Base-by-base conservation (phyloP, 768 basidiomycete species). In the Peribolospora baueri region DNA sequence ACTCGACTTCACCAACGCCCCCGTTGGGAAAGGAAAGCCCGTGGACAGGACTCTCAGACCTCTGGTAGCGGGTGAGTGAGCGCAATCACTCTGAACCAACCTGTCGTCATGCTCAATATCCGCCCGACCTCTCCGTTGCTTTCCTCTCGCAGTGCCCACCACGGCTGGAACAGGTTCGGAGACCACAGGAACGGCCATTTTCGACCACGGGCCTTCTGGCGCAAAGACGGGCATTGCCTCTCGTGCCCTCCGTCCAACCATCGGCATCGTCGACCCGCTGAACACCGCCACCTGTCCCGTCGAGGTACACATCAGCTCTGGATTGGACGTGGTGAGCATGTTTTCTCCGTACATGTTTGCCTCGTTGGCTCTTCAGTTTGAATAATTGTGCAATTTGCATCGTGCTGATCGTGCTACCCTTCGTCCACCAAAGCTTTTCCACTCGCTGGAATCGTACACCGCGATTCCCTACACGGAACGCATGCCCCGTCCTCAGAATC, bases 181-280 rank as follows among this genome's bases (percentile, higher is more conserved):
- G 67, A 95, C 90, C 3, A 95, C 90, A 0, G 90, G 90, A 7
- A 81, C 90, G 0, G 85, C 90, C 8, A 91, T 95, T 61, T 75
- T 93, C 38, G 68, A 70, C 54, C 84, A 90, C 63, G 85, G 93
- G 48, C 84, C 90, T 0, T 87, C 86, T 0, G 76, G 80, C 5
- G 93, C 95, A 76, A 95, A 95, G 73, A 95, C 91, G 10, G 91
- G 91, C 48, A 97, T 97, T 61, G 82, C 91, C 0, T 87, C 75
- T 64, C 78, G 90, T 43, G 85, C 88, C 3, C 70, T 97, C 69
- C 86, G 90, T 59, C 91, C 91, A 0, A 74, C 80, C 2, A 73
- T 97, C 36, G 91, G 85, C 40, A 77, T 87, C 60, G 74, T 77
- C 14, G 91, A 97, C 64, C 82, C 86, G 2, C 73, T 78, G 60